Base-by-base conservation (phyloP, 1,284 basidiomycete species). In the Apiotrichum gamsii region DNA sequence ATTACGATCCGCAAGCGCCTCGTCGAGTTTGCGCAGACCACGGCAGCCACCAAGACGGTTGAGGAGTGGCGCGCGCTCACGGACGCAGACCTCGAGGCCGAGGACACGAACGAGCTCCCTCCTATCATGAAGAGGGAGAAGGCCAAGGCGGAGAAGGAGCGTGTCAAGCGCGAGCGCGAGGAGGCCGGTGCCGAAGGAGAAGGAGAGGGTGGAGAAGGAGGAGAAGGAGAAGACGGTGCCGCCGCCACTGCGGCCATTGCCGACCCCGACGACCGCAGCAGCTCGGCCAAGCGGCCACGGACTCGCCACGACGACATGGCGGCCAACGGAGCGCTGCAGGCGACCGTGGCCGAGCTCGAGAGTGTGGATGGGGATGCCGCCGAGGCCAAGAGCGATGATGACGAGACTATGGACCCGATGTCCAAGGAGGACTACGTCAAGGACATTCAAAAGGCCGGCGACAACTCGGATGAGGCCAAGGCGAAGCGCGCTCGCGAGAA, bases 21-120 rank as follows among this genome's bases (percentile, higher is more conserved):
- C n/a, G 86, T 93, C 20, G 95, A 99, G 74, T 99, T 98, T 75
- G 87, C 85, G 62, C 81, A 80, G 58, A 97, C 93, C 2, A 83
- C 85, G 0, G 90, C 85, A 61, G 90, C 88, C 6, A 78, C 79
- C 38, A 75, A 97, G 62, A 93, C 90, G 1, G 77, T 99, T 34
- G 83, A 85, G 19, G 90, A 98, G 70, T 98, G 97, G 66, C 78
- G 93, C 43, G 85, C 89, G 29, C 90, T 84, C 65, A 84, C 79
- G 3, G 83, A 85, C 42, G 60, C 58, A 4, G 65, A 77, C 35
- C 74, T 76, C 29, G 67, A 61, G 23, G 75, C 72, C 42, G 60
- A 58, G 43, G 67, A 62, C 29, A 60, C 57, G 30, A 53, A 51
- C 20, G 62, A 59, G 39, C 46, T 56, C 19, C 68, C 63, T 23